Evolutionary conservation across 805 yeast genomes (phyloP).

Genomic region (Yarrowia osloensis): DNA sequence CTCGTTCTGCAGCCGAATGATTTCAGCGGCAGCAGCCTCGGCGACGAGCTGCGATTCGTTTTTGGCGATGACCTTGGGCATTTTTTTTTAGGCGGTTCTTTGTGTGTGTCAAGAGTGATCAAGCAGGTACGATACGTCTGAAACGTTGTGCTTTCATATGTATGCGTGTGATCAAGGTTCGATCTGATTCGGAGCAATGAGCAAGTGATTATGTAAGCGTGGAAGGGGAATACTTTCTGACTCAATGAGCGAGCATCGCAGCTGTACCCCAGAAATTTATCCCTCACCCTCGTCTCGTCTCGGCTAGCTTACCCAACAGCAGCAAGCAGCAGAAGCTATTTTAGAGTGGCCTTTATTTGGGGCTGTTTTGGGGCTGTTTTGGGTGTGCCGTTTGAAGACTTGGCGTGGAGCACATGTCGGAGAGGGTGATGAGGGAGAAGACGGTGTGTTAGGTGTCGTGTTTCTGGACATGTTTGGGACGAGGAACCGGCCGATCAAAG

Average conservation of each 20-base stretch:
- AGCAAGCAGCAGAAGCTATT: background rate
- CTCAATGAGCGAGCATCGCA: no score
- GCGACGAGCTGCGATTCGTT: conserved; percentile 24
- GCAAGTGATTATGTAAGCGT: background rate
- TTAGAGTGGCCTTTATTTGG: background rate
- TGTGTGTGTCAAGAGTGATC: background rate
- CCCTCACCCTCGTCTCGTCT: background rate
- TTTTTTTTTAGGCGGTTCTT: background rate
- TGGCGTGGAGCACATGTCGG: no score
- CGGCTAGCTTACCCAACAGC: conserved; percentile 3
- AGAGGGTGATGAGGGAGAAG: no score
- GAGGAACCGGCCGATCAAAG: no score
- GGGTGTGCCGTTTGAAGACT: no score
- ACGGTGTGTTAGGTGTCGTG: no score
- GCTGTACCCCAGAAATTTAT: no score
- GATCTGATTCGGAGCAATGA: conserved; percentile 5
- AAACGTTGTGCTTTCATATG: background rate
- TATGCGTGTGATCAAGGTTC: conserved; percentile 4
- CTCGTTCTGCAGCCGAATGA: conserved; percentile 24
- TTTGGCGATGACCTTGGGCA: conserved; percentile 25
- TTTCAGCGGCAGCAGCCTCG: conserved; percentile 22
- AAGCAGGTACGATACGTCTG: background rate
- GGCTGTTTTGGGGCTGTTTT: background rate
- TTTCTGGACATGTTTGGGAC: no score
- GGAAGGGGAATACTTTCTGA: no score